Evolutionary conservation across 441 rosid species (phyloP).

Genomic region (Isatis lusitanica): DNA sequence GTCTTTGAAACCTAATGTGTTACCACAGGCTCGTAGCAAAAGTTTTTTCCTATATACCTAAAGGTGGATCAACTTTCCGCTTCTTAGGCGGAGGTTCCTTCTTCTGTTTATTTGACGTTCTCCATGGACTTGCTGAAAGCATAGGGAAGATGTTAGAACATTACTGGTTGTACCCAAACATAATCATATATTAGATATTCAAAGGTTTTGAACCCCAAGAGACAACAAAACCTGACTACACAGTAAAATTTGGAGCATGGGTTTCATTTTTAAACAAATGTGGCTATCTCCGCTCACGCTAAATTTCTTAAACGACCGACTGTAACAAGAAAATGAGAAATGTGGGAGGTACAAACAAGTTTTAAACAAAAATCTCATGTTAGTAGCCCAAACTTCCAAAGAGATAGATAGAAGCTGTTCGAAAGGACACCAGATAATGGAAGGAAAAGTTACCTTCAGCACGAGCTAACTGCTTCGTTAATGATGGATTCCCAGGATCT

Average conservation of each 20-base stretch:
- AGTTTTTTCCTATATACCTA: constrained; percentile 46
- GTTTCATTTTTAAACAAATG: constrained; percentile 23
- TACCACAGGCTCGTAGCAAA: constrained; percentile 15
- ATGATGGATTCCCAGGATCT: constrained; percentile 81
- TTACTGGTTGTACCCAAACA: not conserved
- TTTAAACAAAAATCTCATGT: constrained; percentile 8
- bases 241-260: constrained; percentile 23
- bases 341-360: constrained; percentile 19
- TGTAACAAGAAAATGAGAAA: constrained; percentile 17
- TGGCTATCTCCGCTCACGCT: not conserved
- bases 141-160: constrained; percentile 25
- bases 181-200: constrained; percentile 8
- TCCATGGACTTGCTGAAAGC: constrained; percentile 76
- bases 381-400: constrained; percentile 5
- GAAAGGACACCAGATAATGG: constrained; percentile 1
- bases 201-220: constrained; percentile 16
- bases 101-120: constrained; percentile 53
- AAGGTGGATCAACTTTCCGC: constrained; percentile 78
- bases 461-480: constrained; percentile 74
- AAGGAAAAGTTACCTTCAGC: constrained; percentile 70
- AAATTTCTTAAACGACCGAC: constrained; percentile 9
- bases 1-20: constrained; percentile 22
- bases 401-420: constrained; percentile 9
- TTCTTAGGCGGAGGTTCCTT: constrained; percentile 81
- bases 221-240: constrained; percentile 17